Conservation (phyloP, 768 basidiomycete genomes). For the Hygrocybe coccinea region DNA sequence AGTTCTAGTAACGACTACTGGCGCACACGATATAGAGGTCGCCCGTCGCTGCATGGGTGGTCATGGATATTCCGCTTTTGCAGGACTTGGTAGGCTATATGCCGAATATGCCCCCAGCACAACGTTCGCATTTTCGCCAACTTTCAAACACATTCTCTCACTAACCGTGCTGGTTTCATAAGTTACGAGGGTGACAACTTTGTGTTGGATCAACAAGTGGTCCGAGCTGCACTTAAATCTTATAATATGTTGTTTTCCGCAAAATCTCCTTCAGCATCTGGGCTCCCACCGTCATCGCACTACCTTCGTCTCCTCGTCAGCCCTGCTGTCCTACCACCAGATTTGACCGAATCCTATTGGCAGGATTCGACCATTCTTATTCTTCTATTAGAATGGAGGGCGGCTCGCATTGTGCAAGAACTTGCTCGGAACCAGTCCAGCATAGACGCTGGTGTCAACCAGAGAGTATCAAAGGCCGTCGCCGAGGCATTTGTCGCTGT, state of each 20-base stretch:
- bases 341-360: conserved; percentile 28
- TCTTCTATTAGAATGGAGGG: conserved; percentile 58
- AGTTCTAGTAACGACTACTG: conserved; percentile 48
- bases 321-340: conserved; percentile 17
- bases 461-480: conserved; percentile 57
- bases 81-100: conserved; percentile 61
- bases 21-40: conserved; percentile 55
- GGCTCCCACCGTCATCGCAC: conserved; percentile 44
- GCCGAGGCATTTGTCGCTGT: conserved; percentile 65
- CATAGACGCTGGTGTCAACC: conserved; percentile 53
- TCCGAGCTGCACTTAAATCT: conserved; percentile 65
- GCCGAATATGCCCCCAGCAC: conserved; percentile 60
- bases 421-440: conserved; percentile 33
- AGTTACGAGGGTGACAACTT: conserved; percentile 80
- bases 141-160: neutral
- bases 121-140: conserved; percentile 38
- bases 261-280: conserved; percentile 19
- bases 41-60: conserved; percentile 71
- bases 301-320: conserved; percentile 53
- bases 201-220: conserved; percentile 69
- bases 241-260: conserved; percentile 35
- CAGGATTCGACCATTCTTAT: conserved; percentile 38
- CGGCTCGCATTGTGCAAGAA: conserved; percentile 52
- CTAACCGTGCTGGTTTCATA: conserved; percentile 1
- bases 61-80: conserved; percentile 68